These are phyloP conservation scores for Diaporthe vexans DNA, from an alignment of 2,329 filamentous ascomycete species.

Conservation along the genomic window DNA sequence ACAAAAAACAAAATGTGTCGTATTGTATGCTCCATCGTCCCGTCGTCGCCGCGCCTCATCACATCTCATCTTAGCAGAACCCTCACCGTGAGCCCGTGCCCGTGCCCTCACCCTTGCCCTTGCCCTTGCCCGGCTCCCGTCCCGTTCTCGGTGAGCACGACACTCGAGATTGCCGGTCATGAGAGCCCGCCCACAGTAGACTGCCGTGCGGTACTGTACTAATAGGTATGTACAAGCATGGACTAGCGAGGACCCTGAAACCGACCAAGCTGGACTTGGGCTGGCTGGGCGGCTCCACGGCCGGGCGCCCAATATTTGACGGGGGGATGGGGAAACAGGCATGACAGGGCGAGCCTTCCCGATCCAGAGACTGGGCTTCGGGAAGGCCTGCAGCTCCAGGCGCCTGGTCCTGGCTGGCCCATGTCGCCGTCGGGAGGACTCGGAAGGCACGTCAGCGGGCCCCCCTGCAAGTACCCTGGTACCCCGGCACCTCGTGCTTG, in stretches of 20 bases:
- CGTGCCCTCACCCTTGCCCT: background rate
- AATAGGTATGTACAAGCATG: background rate
- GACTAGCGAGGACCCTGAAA: constrained; percentile 26
- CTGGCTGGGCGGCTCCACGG: constrained; percentile 26
- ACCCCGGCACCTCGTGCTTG: constrained; percentile 24
- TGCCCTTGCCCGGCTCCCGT: background rate
- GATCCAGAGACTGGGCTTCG: constrained; percentile 24
- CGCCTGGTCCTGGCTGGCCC: background rate
- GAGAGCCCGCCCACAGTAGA: background rate
- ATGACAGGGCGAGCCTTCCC: constrained; percentile 3
- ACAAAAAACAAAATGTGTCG: background rate
- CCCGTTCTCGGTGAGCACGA: constrained; percentile 12
- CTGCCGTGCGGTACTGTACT: background rate
- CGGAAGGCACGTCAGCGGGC: constrained; percentile 17
- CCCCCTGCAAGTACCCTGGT: constrained; percentile 14
- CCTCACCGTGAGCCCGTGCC: constrained; percentile 6
- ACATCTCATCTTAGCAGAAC: background rate
- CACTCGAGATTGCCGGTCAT: constrained; percentile 22
- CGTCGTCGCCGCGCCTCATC: background rate
- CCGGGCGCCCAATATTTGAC: constrained; percentile 21
- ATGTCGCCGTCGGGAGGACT: constrained; percentile 31
- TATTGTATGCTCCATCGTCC: constrained; percentile 11
- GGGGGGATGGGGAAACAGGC: constrained; percentile 8
- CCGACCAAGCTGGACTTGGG: constrained; percentile 23
- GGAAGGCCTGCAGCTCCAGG: constrained; percentile 29